Conservation (phyloP, 1,139 yeast genomes). For the Geotrichum restrictum region DNA sequence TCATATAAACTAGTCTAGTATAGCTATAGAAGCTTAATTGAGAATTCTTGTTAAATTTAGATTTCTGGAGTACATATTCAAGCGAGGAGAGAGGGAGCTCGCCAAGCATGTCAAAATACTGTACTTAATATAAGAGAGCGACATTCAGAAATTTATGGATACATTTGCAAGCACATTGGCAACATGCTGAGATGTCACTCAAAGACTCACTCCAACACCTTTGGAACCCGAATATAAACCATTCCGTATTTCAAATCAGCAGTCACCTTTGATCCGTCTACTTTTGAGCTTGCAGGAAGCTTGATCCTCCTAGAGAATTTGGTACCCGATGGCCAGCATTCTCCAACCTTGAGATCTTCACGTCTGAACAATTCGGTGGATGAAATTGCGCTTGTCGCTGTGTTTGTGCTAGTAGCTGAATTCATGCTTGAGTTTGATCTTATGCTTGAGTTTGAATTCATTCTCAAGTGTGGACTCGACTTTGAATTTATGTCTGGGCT, state of each 20-base stretch:
- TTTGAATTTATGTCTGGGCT: neutral
- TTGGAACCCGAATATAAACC: conserved; percentile 11
- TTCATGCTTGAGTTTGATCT: too few relatives aligned
- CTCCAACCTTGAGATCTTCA: conserved; percentile 6
- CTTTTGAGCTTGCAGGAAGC: conserved; percentile 9
- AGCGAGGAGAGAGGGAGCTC: too few relatives aligned
- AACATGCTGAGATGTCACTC: too few relatives aligned
- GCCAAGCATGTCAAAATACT: too few relatives aligned
- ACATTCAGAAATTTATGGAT: too few relatives aligned
- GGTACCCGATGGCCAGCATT: conserved; percentile 9
- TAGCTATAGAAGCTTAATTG: too few relatives aligned
- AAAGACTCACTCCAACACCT: neutral
- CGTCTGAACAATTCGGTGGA: neutral
- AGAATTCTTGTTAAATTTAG: too few relatives aligned
- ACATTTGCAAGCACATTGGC: too few relatives aligned
- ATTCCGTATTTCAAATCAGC: conserved; percentile 14
- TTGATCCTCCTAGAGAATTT: conserved; percentile 5
- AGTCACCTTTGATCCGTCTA: conserved; percentile 7
- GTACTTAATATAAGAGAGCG: too few relatives aligned
- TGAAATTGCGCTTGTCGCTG: neutral
- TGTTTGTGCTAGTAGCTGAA: neutral
- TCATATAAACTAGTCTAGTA: too few relatives aligned
- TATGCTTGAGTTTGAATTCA: too few relatives aligned
- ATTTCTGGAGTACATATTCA: too few relatives aligned
- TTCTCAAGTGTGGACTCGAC: neutral